Conservation (phyloP, 257 asterid species). For the Fraxinus cuspidata region DNA sequence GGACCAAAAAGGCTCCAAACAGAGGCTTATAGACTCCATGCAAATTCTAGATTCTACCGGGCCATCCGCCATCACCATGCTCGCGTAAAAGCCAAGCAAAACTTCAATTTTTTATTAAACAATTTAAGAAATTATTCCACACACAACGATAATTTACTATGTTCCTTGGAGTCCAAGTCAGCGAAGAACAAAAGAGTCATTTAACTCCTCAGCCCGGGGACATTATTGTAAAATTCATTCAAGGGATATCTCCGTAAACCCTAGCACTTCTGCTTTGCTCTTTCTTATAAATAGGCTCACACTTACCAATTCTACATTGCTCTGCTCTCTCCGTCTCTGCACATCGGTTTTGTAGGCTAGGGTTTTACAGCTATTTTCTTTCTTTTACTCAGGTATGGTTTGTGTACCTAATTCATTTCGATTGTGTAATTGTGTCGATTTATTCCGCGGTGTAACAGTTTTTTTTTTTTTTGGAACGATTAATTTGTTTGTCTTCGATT, state of each 20-base stretch:
- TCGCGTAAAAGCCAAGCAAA: background rate
- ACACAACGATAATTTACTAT: background rate
- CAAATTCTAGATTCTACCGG: background rate
- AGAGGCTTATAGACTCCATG: no score
- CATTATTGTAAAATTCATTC: background rate
- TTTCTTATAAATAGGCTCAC: conserved; percentile 3
- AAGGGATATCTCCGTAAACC: background rate
- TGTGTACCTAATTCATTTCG: background rate
- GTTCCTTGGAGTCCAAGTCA: background rate
- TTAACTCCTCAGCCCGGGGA: background rate
- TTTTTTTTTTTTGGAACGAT: background rate
- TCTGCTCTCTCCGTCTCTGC: background rate
- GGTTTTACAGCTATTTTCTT: background rate
- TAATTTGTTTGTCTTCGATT: background rate
- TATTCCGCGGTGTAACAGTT: background rate
- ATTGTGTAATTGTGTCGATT: background rate
- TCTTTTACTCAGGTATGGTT: background rate
- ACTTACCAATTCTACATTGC: background rate
- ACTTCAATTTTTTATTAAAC: background rate
- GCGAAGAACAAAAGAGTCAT: conserved; percentile 7
- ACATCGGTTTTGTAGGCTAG: background rate
- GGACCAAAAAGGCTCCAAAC: no score
- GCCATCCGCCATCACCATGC: background rate
- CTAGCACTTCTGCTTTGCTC: background rate
- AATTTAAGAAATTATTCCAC: background rate